Evolutionary conservation across 371 early-diverging fungal genomes (phyloP).

Genomic region (Mucor saturninus): DNA sequence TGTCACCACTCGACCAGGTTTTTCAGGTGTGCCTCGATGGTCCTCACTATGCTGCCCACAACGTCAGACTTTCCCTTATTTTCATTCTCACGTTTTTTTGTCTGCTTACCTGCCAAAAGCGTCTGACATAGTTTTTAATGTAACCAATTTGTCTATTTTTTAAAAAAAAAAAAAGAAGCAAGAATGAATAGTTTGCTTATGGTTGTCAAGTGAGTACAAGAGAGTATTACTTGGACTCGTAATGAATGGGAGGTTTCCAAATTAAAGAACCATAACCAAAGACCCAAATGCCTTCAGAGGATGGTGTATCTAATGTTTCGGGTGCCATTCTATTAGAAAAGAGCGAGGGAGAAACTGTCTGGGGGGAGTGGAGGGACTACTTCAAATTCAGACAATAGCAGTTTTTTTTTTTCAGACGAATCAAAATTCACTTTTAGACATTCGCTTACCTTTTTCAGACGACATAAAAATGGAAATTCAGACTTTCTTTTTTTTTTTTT

Average conservation of each 20-base stretch:
- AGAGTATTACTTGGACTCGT: constrained; percentile 46
- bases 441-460: too few species aligned
- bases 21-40: constrained; percentile 86
- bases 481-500: too few species aligned
- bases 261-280: constrained; percentile 93
- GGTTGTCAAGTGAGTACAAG: too few species aligned
- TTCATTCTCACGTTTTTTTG: not conserved
- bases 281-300: constrained; percentile 67
- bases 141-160: constrained; percentile 67
- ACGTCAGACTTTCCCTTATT: too few species aligned
- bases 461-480: too few species aligned
- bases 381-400: too few species aligned
- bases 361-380: too few species aligned
- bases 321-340: not conserved
- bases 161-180: constrained; percentile 5
- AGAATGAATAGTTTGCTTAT: not conserved
- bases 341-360: not conserved
- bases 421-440: too few species aligned
- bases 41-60: constrained; percentile 73
- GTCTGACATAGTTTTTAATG: constrained; percentile 78
- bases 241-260: constrained; percentile 77
- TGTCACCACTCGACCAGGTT: constrained; percentile 92
- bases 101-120: constrained; percentile 84
- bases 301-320: not conserved
- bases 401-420: too few species aligned